These are phyloP conservation scores for Pulveroboletus sp. DNA, from an alignment of 768 basidiomycete genomes.

Conservation along the genomic window DNA sequence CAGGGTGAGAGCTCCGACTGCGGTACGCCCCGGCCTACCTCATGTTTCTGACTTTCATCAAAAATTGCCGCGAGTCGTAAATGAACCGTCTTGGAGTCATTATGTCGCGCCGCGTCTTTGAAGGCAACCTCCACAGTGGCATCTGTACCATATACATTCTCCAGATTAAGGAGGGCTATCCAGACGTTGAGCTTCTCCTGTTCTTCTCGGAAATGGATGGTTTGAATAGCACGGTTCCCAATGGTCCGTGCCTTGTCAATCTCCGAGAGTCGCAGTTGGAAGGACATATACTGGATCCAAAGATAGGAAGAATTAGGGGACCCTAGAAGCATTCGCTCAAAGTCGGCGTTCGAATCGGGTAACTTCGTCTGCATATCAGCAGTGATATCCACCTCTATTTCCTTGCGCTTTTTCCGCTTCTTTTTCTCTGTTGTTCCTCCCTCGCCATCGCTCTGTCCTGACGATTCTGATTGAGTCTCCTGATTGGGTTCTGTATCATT, in stretches of 20 bases:
- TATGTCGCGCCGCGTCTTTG: conserved; percentile 84
- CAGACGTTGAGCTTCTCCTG: conserved; percentile 94
- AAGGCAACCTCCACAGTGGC: conserved; percentile 76
- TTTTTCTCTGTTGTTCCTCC: conserved; percentile 40
- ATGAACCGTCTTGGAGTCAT: conserved; percentile 90
- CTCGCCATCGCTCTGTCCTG: conserved; percentile 39
- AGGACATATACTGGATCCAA: conserved; percentile 99
- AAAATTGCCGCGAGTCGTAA: conserved; percentile 81
- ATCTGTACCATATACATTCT: conserved; percentile 88
- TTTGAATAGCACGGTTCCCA: conserved; percentile 75
- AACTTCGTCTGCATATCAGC: conserved; percentile 80
- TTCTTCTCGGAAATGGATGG: conserved; percentile 95
- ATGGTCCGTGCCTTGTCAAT: conserved; percentile 91
- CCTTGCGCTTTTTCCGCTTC: conserved; percentile 64
- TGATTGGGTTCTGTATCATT: conserved; percentile 35
- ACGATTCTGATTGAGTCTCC: conserved; percentile 40
- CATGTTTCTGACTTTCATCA: conserved; percentile 74
- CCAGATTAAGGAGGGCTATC: conserved; percentile 93
- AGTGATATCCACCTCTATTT: conserved; percentile 76
- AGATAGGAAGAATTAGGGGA: conserved; percentile 96
- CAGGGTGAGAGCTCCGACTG: neutral
- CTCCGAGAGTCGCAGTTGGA: conserved; percentile 95
- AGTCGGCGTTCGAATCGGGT: conserved; percentile 92
- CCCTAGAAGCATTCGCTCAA: conserved; percentile 87
- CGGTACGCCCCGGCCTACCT: conserved; percentile 44